Evolutionary conservation across 805 yeast genomes (phyloP).

Genomic region (Martiniozyma abietophila): DNA sequence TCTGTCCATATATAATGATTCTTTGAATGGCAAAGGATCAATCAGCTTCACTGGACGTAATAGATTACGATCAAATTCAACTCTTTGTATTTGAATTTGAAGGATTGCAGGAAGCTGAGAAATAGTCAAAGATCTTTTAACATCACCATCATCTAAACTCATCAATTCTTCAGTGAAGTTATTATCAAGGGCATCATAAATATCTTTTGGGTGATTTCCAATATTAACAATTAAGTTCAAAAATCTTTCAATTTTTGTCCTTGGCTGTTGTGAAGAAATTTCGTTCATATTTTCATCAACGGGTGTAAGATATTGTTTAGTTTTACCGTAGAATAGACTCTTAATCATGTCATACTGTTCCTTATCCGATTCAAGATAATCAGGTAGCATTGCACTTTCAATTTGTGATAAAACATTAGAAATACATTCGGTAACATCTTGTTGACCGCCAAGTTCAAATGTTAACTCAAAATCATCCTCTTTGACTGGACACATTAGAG

Average conservation of each 20-base stretch:
- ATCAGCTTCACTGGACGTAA: slow-evolving; percentile 72
- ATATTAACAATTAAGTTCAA: slow-evolving; percentile 76
- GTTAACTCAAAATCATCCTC: slow-evolving; percentile 66
- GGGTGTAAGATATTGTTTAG: slow-evolving; percentile 66
- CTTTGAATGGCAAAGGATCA: slow-evolving; percentile 74
- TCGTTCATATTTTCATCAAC: slow-evolving; percentile 26
- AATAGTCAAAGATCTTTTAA: slow-evolving; percentile 64
- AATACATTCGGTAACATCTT: slow-evolving; percentile 96
- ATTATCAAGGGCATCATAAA: slow-evolving; percentile 84
- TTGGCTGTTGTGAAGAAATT: slow-evolving; percentile 21
- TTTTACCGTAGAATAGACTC: slow-evolving; percentile 73
- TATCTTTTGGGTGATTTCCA: slow-evolving; percentile 78
- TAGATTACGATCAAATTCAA: slow-evolving; percentile 70
- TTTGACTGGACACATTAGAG: slow-evolving; percentile 6
- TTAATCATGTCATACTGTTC: slow-evolving; percentile 83
- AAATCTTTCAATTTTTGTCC: slow-evolving; percentile 64
- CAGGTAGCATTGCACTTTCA: slow-evolving; percentile 77
- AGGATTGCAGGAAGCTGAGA: slow-evolving; percentile 67
- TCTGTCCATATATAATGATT: slow-evolving; percentile 76
- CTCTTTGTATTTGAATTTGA: slow-evolving; percentile 92
- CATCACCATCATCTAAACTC: slow-evolving; percentile 60
- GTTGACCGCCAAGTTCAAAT: slow-evolving; percentile 80
- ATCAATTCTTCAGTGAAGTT: slow-evolving; percentile 71
- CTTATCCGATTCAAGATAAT: slow-evolving; percentile 51
- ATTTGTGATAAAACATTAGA: slow-evolving; percentile 87